phyloP scores from a whole-genome alignment of 2,329 filamentous ascomycete species.

The Botryotinia narcissicola region DNA sequence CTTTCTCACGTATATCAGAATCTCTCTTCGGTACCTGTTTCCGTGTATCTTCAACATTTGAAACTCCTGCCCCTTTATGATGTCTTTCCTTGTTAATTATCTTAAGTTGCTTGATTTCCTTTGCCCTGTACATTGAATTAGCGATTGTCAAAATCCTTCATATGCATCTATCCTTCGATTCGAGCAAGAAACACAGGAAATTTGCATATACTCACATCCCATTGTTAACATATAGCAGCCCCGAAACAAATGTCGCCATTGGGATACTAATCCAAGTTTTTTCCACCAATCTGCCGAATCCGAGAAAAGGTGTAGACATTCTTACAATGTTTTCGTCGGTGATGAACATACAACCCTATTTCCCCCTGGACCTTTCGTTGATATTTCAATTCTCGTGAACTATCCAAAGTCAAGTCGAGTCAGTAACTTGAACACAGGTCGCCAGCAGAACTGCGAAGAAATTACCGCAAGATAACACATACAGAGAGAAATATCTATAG shows the following conservation, averaged over 20 bases:
- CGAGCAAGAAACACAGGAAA: no score
- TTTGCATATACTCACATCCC: no score
- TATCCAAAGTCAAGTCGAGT: neutral
- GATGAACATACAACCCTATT: no score
- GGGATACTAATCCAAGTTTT: no score
- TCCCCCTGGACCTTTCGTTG: neutral
- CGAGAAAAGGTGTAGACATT: no score
- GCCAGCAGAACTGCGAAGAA: fast-evolving
- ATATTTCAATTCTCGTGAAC: neutral
- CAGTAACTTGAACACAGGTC: neutral
- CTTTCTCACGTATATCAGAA: no score
- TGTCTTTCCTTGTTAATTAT: neutral
- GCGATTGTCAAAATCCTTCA: neutral
- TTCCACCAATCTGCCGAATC: no score
- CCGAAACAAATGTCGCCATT: no score
- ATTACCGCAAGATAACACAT: neutral
- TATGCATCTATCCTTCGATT: neutral
- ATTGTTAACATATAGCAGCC: no score
- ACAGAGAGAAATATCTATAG: neutral
- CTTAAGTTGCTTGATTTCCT: neutral
- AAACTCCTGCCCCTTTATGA: neutral
- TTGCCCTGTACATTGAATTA: neutral
- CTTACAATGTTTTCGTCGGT: no score
- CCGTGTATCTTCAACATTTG: neutral
- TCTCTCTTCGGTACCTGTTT: neutral